These are phyloP conservation scores for Morella rubra DNA, from an alignment of 306 rosid genomes.

Conservation along the genomic window DNA sequence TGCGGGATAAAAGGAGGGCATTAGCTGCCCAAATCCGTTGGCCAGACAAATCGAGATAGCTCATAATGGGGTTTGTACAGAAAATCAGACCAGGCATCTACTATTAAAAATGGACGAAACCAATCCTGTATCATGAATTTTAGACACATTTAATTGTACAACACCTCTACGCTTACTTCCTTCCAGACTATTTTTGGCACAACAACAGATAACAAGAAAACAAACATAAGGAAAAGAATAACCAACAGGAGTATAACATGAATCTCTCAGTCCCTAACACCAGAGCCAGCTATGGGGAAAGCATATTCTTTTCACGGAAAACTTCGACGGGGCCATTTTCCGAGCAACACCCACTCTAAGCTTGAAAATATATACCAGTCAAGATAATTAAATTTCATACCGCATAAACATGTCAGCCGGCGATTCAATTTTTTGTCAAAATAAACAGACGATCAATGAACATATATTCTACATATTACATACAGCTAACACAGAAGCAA, in stretches of 20 bases:
- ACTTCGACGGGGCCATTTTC: neutral
- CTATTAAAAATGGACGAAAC: neutral
- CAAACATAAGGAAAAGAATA: neutral
- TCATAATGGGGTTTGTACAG: neutral
- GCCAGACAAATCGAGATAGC: neutral
- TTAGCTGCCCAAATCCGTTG: no score
- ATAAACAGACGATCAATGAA: neutral
- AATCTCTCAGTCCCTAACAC: neutral
- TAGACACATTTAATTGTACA: neutral
- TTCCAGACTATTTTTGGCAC: neutral
- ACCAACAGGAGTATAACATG: neutral
- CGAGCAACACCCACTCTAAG: neutral
- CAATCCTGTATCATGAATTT: neutral
- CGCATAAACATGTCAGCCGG: neutral
- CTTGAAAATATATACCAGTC: neutral
- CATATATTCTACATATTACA: neutral
- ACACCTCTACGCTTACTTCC: neutral
- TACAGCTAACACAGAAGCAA: no score
- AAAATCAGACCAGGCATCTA: neutral
- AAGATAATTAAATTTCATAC: neutral
- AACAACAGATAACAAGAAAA: neutral
- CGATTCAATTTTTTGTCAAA: neutral
- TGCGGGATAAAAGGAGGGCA: no score
- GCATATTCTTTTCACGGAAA: neutral
- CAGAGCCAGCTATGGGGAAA: neutral